Evolutionary conservation across 306 rosid genomes (phyloP), one percentile per base, ranked within the genome.

Genomic region (Echinosophora koreensis): DNA sequence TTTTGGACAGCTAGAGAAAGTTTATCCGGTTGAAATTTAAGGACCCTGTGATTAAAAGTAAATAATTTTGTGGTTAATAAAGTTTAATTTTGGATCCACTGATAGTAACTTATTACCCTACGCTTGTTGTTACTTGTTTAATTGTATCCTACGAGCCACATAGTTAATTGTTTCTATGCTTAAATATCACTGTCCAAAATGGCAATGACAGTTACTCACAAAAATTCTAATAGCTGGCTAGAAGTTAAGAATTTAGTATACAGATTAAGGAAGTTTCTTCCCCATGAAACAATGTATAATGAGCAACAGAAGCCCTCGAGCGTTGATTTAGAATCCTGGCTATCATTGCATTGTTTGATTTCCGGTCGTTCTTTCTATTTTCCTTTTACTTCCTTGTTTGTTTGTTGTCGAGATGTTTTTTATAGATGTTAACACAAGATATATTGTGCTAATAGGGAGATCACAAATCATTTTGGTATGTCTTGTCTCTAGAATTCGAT

Each of bases 281-380:
- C 76, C 77, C 78, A 15, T 74, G 72, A 84, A 69, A 61, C 62
- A 83, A 63, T 74, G 70, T 79, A 68, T 28, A 59, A 62, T 54
- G 17, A 77, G 13, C 17, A 58, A 77, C 51, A 44, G 75, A 61
- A 83, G 49, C 38, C 76, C 12, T 56, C 47, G 63, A 65, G 72
- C 75, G 67, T 79, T 80, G 84, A 76, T 87, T 73, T 69, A 52
- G 59, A 83, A 82, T 78, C 70, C 37, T 80, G 81, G 69, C 79
- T 86, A 84, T 69, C 84, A 77, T 77, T 82, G 84, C 84, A 63
- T 84, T 86, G 87, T 87, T 82, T 84, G 84, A 78, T 79, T 83
- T 60, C 74, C 5, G 22, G 37, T 68, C 66, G n/a, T 64, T 76
- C 80, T 71, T 88, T 88, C 89, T 87, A 84, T 76, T 83, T 78